These are phyloP conservation scores for Sordariomycetes sp. DNA, from an alignment of 2,329 filamentous ascomycete species.

Conservation along the genomic window DNA sequence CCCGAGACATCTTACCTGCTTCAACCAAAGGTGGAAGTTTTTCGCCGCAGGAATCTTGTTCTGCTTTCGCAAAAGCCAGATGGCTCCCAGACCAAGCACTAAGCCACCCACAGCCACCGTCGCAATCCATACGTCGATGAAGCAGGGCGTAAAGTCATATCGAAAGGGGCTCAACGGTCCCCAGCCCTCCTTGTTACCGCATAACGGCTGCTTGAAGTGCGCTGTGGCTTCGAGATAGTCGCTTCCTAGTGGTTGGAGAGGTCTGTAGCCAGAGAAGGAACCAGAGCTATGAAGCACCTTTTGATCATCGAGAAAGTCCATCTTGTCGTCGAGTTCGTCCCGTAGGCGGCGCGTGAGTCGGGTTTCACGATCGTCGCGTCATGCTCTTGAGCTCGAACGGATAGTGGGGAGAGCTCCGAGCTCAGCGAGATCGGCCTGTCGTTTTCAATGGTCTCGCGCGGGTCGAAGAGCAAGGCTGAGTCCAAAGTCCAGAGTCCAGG, in stretches of 20 bases:
- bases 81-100: slow-evolving; percentile 63
- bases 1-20: slow-evolving; percentile 54
- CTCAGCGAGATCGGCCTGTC: too few relatives aligned
- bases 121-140: slow-evolving; percentile 84
- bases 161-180: slow-evolving; percentile 79
- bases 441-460: too few relatives aligned
- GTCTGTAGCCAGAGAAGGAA: slow-evolving; percentile 51
- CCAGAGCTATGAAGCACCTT: slow-evolving; percentile 42
- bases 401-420: too few relatives aligned
- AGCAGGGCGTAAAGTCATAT: slow-evolving; percentile 96
- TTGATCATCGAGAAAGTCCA: slow-evolving; percentile 27
- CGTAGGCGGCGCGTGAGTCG: slow-evolving; percentile 8
- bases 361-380: slow-evolving; percentile 1
- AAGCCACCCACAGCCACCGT: slow-evolving; percentile 72
- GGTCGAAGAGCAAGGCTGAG: too few relatives aligned
- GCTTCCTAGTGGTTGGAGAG: slow-evolving; percentile 39
- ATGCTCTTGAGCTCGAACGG: too few relatives aligned
- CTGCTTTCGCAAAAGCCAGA: slow-evolving; percentile 71
- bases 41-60: slow-evolving; percentile 58
- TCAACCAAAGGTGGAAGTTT: slow-evolving; percentile 88
- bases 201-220: slow-evolving; percentile 60
- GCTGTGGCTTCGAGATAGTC: slow-evolving; percentile 49
- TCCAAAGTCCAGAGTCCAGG: too few relatives aligned
- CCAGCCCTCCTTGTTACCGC: slow-evolving; percentile 88
- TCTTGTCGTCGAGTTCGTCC: slow-evolving; percentile 13